Conservation (phyloP, 768 basidiomycete genomes). For the Tephrocybe sp. region DNA sequence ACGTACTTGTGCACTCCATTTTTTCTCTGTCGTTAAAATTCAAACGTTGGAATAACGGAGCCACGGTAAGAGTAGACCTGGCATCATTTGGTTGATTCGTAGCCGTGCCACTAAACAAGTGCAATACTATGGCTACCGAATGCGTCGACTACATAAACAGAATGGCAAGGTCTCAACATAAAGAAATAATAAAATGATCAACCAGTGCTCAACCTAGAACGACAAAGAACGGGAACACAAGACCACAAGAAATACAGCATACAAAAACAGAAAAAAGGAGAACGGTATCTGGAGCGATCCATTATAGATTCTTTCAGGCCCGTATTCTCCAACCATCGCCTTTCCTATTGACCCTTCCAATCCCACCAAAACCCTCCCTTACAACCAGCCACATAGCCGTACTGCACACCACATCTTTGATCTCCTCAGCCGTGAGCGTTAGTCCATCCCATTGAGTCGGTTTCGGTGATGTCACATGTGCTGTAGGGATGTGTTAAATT, state of each 20-base stretch:
- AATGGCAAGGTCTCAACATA: background rate
- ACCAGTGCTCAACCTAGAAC: no score
- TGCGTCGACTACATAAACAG: background rate
- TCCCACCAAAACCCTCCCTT: constrained; percentile 88
- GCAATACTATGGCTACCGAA: no score
- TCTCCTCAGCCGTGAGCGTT: constrained; percentile 82
- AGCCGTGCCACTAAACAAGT: no score
- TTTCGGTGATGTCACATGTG: background rate
- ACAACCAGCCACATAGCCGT: constrained; percentile 92
- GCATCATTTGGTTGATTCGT: no score
- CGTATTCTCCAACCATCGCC: constrained; percentile 80
- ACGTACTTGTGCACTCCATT: no score
- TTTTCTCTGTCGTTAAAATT: no score
- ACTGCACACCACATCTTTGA: constrained; percentile 88
- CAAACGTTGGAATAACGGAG: no score
- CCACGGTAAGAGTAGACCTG: no score
- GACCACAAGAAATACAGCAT: no score
- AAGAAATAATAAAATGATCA: no score
- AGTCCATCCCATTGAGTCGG: constrained; percentile 39
- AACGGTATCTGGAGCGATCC: background rate
- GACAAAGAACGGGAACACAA: no score
- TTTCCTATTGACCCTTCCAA: constrained; percentile 77
- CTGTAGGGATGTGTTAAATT: background rate
- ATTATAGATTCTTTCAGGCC: constrained; percentile 45
- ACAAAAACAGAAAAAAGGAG: background rate